phyloP scores from a whole-genome alignment of 345 rosid genomes.

The Pistacia atlantica region DNA sequence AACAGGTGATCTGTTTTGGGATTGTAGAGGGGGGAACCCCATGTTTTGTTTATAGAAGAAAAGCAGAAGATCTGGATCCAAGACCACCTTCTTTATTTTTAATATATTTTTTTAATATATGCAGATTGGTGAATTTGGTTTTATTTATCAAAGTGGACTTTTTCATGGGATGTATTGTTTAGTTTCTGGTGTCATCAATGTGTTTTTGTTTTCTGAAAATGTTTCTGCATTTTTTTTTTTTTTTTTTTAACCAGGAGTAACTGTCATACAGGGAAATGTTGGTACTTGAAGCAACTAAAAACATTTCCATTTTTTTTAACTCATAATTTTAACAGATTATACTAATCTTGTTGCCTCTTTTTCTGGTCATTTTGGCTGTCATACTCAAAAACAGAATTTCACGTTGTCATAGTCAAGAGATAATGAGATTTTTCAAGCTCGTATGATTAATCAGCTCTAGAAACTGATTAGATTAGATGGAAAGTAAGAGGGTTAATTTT shows the following conservation, averaged over 20 bases:
- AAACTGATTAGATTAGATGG: background rate
- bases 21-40: conserved; percentile 75
- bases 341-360: conserved; percentile 27
- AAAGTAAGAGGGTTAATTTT: too few relatives aligned
- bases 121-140: conserved; percentile 24
- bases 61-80: conserved; percentile 78
- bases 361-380: conserved; percentile 9
- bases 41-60: conserved; percentile 81
- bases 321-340: background rate
- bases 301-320: background rate
- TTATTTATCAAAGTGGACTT: conserved; percentile 14
- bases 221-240: background rate
- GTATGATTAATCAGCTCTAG: background rate
- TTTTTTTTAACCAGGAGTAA: conserved; percentile 21
- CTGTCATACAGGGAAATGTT: background rate
- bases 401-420: conserved; percentile 8
- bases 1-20: conserved; percentile 54
- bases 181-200: conserved; percentile 20
- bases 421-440: conserved; percentile 12
- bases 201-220: background rate
- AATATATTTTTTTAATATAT: conserved; percentile 22
- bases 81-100: conserved; percentile 33
- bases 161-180: background rate
- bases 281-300: background rate
- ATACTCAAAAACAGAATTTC: conserved; percentile 11